Base-by-base conservation (phyloP, 2,329 filamentous ascomycete genomes). In the Magnaporthiopsis poae region DNA sequence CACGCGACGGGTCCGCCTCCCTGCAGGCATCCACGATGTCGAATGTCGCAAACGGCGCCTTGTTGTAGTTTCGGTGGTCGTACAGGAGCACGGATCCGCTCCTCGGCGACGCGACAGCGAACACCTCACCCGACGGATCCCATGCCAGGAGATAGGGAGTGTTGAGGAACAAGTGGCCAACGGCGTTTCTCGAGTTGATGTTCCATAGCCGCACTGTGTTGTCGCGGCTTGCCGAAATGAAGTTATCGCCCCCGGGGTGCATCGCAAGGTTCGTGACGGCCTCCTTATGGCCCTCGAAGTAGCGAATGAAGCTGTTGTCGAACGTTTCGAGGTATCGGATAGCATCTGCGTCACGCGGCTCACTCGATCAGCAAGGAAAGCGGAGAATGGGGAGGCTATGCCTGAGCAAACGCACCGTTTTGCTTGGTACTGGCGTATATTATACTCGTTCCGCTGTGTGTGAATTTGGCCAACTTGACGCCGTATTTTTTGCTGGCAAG, bases 401-500 rank as follows among this genome's bases (percentile, higher is more conserved):
- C 35, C 5, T 46, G 27, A 46, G 21, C 29, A n/a, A 39, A 63
- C 80, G 68, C 80, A 92, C 90, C 86, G 74, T 99, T 96, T 72
- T 96, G 88, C 75, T 96, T 97, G 15, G 95, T 99, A 75, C 91
- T 96, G 65, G 95, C 93, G 74, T 98, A 97, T 68, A 99, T 88
- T 74, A 99, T 92, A 75, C 91, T 93, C 29, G 91, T 91, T 70
- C 88, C 88, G 68, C 94, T 90, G 75, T 98, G 95, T 0, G 94
- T 96, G 77, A 98, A 99, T 72, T 91, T 90, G 56, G 95, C 95
- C 66, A 97, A 84, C 75, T 96, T 95, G 25, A 92, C 92, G 68
- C 95, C 95, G 73, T 99, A 99, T 76, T 99, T 99, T 75, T 98
- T 96, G 79, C 91, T 96, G 65, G 96, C 88, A 62, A 97, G 84